These are phyloP conservation scores for Solanum bulbocastanum DNA, from an alignment of 257 asterid species.

Conservation along the genomic window DNA sequence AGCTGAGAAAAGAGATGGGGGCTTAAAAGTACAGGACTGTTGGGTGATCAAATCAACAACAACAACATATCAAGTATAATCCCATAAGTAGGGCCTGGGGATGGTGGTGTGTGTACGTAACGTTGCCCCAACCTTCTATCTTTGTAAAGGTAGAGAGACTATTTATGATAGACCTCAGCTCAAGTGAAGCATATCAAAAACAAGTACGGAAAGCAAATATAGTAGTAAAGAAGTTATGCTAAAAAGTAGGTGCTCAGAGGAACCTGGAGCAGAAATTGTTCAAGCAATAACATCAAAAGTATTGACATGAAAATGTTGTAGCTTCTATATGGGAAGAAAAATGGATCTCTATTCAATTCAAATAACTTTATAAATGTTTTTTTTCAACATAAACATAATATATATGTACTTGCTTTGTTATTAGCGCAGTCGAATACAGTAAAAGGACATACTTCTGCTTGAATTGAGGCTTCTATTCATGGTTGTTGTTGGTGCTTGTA, in stretches of 20 bases:
- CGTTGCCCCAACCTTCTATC: neutral
- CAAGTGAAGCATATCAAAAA: neutral
- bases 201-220: neutral
- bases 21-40: neutral
- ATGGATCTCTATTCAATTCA: neutral
- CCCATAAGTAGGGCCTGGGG: neutral
- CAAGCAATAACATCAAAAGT: neutral
- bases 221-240: neutral
- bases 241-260: neutral
- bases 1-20: neutral
- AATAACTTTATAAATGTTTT: neutral
- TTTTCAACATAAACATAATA: neutral
- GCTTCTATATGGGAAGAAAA: neutral
- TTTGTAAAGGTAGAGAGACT: neutral
- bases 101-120: neutral
- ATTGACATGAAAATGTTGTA: neutral
- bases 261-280: neutral
- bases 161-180: neutral
- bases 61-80: neutral
- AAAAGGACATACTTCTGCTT: neutral
- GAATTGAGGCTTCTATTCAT: neutral
- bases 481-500: neutral
- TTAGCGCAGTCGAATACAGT: neutral
- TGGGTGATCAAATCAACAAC: neutral
- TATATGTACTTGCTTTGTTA: neutral